Percentiles rank a stretch among this genome's conserved stretches.
phyloP scores from a whole-genome alignment of 352 stramenopile genomes.

The Phytophthora chlamydospora region DNA sequence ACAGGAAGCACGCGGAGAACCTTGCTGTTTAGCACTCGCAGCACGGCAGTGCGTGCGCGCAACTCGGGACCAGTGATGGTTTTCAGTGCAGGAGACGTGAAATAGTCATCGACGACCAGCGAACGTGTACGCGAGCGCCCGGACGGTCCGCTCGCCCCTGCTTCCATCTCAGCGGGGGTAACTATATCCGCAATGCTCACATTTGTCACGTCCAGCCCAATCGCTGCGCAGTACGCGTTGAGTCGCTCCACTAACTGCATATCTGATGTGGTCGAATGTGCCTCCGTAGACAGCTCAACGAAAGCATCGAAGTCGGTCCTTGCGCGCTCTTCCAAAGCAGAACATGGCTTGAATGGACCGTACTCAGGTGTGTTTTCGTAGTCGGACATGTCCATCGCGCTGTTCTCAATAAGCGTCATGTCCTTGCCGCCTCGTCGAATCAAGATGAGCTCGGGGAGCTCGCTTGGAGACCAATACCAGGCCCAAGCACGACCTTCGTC shows the following conservation, averaged over 20 bases:
- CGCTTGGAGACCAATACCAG: conserved; percentile 96
- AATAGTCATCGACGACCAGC: conserved; percentile 74
- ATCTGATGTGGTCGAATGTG: conserved; percentile 69
- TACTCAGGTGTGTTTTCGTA: conserved; percentile 40
- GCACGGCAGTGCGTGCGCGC: conserved; percentile 90
- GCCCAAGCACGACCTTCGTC: conserved; percentile 93
- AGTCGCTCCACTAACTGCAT: conserved; percentile 88
- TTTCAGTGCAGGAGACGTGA: conserved; percentile 72
- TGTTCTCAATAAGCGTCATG: conserved; percentile 88
- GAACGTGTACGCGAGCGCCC: conserved; percentile 41
- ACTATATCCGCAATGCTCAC: conserved; percentile 70
- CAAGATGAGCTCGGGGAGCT: conserved; percentile 87
- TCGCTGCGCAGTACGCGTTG: conserved; percentile 80
- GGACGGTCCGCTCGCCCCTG: conserved; percentile 10
- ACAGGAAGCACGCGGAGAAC: conserved; percentile 84
- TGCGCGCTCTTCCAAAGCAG: conserved; percentile 55
- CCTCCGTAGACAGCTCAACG: conserved; percentile 62
- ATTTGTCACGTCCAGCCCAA: conserved; percentile 87
- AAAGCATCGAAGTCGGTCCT: conserved; percentile 62
- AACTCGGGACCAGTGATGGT: conserved; percentile 70
- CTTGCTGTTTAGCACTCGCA: conserved; percentile 94
- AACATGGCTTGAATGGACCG: conserved; percentile 50
- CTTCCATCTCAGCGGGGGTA: conserved; percentile 38
- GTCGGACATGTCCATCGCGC: conserved; percentile 66
- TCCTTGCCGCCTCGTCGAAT: conserved; percentile 85